Evolutionary conservation across 163 green algal species (phyloP).

Genomic region (Chlamydomonas reinhardtii): DNA sequence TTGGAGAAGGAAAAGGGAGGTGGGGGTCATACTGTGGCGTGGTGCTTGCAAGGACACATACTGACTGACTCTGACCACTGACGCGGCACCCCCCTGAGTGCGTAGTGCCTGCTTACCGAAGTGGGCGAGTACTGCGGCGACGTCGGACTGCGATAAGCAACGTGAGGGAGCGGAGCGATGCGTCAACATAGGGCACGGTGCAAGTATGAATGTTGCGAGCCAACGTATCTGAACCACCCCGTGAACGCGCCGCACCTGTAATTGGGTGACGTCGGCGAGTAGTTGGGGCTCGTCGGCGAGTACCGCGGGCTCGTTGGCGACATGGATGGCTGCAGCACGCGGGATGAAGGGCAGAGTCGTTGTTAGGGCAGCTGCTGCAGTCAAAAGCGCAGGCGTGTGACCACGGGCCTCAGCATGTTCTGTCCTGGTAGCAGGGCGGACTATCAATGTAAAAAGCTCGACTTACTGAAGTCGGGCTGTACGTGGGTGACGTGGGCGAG

Average conservation of each 20-base stretch:
- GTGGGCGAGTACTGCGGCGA: conserved; percentile 51
- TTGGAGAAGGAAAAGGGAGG: conserved; percentile 62
- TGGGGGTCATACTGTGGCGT: no score
- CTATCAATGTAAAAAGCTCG: no score
- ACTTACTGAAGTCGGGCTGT: conserved; percentile 48
- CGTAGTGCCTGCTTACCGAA: not conserved
- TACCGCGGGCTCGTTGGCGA: conserved; percentile 44
- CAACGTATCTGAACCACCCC: no score
- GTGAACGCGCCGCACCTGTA: not conserved
- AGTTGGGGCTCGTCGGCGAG: conserved; percentile 65
- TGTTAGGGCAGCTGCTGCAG: no score
- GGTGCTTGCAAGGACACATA: no score
- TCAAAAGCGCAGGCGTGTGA: no score
- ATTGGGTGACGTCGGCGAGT: conserved; percentile 58
- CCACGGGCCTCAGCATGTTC: no score
- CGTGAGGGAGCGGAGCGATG: not conserved
- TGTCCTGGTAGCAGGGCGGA: no score
- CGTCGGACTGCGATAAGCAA: conserved; percentile 63
- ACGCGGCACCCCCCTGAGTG: no score
- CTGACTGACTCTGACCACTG: no score
- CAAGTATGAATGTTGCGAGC: no score
- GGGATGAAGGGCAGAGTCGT: conserved; percentile 57
- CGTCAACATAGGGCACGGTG: not conserved
- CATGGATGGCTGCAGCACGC: conserved; percentile 60
- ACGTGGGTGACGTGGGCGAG: conserved; percentile 66